Evolutionary conservation across 2,329 filamentous ascomycete species (phyloP).

Genomic region (Chalara sp.): DNA sequence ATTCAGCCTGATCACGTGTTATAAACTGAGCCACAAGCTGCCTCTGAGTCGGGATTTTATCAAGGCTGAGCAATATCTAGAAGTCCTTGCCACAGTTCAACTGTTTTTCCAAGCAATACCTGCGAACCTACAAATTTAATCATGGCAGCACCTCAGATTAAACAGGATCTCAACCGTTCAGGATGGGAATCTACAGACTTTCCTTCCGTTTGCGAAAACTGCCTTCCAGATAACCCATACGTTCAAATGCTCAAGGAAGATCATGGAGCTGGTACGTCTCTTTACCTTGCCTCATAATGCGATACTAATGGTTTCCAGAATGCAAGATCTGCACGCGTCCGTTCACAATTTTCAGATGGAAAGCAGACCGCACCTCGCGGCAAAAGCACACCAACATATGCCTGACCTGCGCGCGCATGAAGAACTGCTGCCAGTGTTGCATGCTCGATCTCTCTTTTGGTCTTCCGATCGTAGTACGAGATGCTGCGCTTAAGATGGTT

Average conservation of each 20-base stretch:
- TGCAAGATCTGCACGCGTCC: constrained; percentile 79
- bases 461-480: constrained; percentile 86
- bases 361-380: constrained; percentile 81
- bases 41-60: not conserved
- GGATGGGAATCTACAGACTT: constrained; percentile 95
- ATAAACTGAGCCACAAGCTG: not conserved
- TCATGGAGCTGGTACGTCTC: constrained; percentile 71
- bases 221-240: constrained; percentile 92
- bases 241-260: constrained; percentile 99
- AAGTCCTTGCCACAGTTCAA: not conserved
- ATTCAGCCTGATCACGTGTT: constrained; percentile 1
- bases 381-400: constrained; percentile 95
- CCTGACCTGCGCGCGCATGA: constrained; percentile 90
- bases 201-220: constrained; percentile 83
- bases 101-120: not conserved
- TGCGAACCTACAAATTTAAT: constrained; percentile 40
- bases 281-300: constrained; percentile 27
- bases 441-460: constrained; percentile 98
- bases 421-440: constrained; percentile 98
- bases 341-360: constrained; percentile 95
- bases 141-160: constrained; percentile 70
- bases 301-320: constrained; percentile 11
- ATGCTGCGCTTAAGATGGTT: constrained; percentile 96
- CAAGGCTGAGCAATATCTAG: not conserved
- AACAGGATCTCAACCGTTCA: constrained; percentile 89